Evolutionary conservation across 352 stramenopile species (phyloP), one percentile per base, ranked within the genome.

Genomic region (Pythium periplocum): DNA sequence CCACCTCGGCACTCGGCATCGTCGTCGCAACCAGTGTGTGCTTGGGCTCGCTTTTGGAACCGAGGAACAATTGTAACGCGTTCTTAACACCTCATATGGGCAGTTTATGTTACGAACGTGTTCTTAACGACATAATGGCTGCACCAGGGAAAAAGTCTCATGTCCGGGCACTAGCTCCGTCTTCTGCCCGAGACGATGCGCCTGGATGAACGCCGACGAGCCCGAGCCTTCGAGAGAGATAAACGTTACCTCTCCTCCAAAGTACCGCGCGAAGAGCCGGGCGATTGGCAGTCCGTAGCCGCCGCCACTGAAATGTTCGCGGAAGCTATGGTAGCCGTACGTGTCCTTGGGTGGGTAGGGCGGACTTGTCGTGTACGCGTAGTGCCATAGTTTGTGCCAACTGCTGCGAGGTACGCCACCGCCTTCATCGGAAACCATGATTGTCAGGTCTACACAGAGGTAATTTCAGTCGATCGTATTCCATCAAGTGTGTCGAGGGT

Each of bases 351-450:
- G 62, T 8, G 78, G 77, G 41, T 67, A 84, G 53, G 73, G 55
- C 44, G 68, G 58, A 35, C 95, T 97, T 6, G 97, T 99, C n/a
- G 97, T 99, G 75, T 99, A 99, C 33, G 99, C 83, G 64, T 99
- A 99, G 48, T 92, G 95, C 94, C 96, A 99, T 60, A 99, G 93
- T 54, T 96, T 95, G 39, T 93, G 86, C 83, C 98, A 98, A 46
- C 98, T 90, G 61, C 86, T 98, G 35, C 97, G 82, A 9, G 87
- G 86, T 61, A 99, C 98, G 46, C 97, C 97, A 43, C 97, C 97
- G 30, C 97, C 97, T 72, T 99, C 95, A 69, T 99, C 97, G 35
- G 81, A 95, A 38, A 99, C 87, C 70, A 99, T 99, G 61, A 99
- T 98, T 2, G 98, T 97, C 17, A 98, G 64, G 57, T 93, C 82